A percentile compares a stretch with the other conserved stretches of the same genome.
Conservation (phyloP, 2,329 filamentous ascomycete genomes). For the Aspergillus spinulosporus region DNA sequence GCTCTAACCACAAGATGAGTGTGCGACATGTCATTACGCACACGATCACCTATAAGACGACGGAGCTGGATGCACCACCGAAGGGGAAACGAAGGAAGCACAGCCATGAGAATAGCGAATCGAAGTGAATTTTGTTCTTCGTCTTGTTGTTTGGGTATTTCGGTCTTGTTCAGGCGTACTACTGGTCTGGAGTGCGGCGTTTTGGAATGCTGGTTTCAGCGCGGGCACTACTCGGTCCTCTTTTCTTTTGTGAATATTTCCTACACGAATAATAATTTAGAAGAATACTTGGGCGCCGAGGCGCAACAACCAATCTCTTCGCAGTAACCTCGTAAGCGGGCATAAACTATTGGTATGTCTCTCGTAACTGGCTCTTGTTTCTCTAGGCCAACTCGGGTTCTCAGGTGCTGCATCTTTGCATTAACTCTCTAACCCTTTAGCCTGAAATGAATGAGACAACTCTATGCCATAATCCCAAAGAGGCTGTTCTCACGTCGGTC, state of each 20-base stretch:
- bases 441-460: no score
- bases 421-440: no score
- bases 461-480: no score
- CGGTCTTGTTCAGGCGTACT: constrained; percentile 7
- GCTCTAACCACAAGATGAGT: constrained; percentile 56
- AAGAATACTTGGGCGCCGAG: constrained; percentile 7
- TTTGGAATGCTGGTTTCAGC: constrained; percentile 10
- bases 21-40: constrained; percentile 91
- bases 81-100: constrained; percentile 86
- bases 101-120: constrained; percentile 13
- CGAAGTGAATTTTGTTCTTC: constrained; percentile 2
- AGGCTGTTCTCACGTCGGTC: no score
- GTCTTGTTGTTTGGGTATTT: neutral
- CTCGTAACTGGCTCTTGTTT: neutral
- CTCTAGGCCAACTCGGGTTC: neutral
- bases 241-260: constrained; percentile 14
- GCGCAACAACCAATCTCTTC: constrained; percentile 1
- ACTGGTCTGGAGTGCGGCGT: constrained; percentile 10
- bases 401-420: no score
- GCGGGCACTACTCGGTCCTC: constrained; percentile 11
- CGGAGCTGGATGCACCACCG: constrained; percentile 79
- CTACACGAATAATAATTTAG: constrained; percentile 11
- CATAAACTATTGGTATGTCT: neutral
- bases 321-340: neutral
- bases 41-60: constrained; percentile 81